These are phyloP conservation scores for Saxophila tyrrhenica DNA, from an alignment of 495 filamentous ascomycete species.

Conservation along the genomic window DNA sequence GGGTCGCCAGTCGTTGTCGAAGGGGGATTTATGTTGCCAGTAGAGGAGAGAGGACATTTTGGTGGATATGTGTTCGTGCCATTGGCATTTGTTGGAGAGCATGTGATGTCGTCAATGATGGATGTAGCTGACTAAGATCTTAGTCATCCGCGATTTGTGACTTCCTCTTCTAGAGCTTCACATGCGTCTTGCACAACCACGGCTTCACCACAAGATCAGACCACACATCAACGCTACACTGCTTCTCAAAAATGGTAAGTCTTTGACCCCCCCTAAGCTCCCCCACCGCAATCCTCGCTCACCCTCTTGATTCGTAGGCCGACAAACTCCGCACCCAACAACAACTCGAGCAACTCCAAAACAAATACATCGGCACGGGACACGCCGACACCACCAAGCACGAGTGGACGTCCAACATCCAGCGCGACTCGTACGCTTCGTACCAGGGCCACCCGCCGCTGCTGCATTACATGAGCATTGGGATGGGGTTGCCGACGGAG, in stretches of 20 bases:
- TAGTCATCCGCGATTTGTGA: no score
- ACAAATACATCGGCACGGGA: conserved; percentile 91
- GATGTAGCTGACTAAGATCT: not conserved
- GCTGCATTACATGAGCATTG: conserved; percentile 79
- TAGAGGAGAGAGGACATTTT: conserved; percentile 12
- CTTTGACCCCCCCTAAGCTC: not conserved
- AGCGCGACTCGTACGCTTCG: conserved; percentile 38
- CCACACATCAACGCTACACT: no score
- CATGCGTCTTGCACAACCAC: no score
- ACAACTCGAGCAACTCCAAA: conserved; percentile 90
- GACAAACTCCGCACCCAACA: conserved; percentile 97
- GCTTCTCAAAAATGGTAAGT: no score
- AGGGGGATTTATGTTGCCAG: conserved; percentile 8
- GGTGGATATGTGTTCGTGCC: not conserved
- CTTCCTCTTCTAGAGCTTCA: no score
- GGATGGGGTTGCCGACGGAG: conserved; percentile 72
- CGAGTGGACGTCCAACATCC: conserved; percentile 81
- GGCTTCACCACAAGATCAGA: no score
- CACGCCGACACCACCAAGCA: conserved; percentile 93
- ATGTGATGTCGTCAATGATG: not conserved
- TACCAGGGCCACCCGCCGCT: conserved; percentile 85
- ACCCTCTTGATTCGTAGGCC: conserved; percentile 48
- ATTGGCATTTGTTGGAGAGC: not conserved
- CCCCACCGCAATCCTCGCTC: no score
- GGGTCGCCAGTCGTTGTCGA: conserved; percentile 15